Conservation (phyloP, 1,139 yeast species). For the Yamadazyma kanchanaburiensis region DNA sequence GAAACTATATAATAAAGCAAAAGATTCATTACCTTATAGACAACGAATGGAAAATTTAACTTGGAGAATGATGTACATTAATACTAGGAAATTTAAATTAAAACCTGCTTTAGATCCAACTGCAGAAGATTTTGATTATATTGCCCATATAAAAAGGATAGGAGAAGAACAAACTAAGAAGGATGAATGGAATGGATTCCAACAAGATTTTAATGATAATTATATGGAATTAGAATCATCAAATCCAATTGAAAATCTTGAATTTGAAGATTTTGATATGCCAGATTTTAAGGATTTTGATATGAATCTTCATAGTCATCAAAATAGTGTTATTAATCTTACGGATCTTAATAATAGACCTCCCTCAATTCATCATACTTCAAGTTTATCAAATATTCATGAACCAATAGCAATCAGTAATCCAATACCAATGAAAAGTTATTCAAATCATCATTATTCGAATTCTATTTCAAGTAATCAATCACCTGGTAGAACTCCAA, state of each 20-base stretch:
- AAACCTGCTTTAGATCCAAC: slow-evolving; percentile 28
- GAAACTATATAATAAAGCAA: slow-evolving; percentile 78
- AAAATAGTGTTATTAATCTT: slow-evolving; percentile 12
- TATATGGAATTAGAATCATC: not conserved
- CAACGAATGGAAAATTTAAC: slow-evolving; percentile 77
- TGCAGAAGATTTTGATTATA: slow-evolving; percentile 60
- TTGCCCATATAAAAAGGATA: slow-evolving; percentile 61
- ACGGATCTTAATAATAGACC: slow-evolving; percentile 7
- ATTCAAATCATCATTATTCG: not conserved
- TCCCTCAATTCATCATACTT: slow-evolving; percentile 4
- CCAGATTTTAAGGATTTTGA: slow-evolving; percentile 7
- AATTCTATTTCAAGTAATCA: not conserved
- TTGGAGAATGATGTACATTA: slow-evolving; percentile 80
- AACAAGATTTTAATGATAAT: not conserved
- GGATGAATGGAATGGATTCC: slow-evolving; percentile 2
- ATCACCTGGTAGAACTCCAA: too few species aligned
- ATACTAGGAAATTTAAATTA: slow-evolving; percentile 22
- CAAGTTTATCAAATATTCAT: slow-evolving; percentile 6
- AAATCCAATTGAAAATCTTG: slow-evolving; percentile 1
- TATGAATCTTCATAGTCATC: slow-evolving; percentile 11
- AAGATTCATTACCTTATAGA: slow-evolving; percentile 72
- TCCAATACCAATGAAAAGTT: slow-evolving; percentile 1
- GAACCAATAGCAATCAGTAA: not conserved
- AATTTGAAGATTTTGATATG: slow-evolving; percentile 9
- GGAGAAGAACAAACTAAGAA: too few species aligned